Evolutionary conservation across 2,329 filamentous ascomycete species (phyloP), one percentile per base, ranked within the genome.

Genomic region (Nothomitra cinnamomea): DNA sequence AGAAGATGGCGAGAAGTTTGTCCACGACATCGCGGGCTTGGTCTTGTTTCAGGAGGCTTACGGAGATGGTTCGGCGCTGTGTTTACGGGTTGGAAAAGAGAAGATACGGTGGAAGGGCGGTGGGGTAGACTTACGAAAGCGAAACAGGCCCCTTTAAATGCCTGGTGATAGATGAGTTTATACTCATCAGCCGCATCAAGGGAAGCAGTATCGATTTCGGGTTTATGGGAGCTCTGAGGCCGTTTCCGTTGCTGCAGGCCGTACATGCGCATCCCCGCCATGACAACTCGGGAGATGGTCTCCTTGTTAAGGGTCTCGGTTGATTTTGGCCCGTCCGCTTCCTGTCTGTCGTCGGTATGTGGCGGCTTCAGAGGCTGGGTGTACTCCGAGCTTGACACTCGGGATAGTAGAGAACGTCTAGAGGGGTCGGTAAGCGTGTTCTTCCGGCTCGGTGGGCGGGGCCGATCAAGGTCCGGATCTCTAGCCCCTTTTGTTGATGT

Each of bases 241-340:
- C 52, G 54, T 67, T 71, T 42, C 64, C 60, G 62, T 49, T 49
- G 45, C 36, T 71, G 67, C 7, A 74, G 56, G 1, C 73, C 73
- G 56, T 74, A 67, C 56, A 76, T 66, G 1, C 73, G 70, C 72
- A 76, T 73, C 2, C 71, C 73, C 4, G 73, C 70, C 70, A 76
- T 72, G 22, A 75, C 69, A 3, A 73, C 64, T n/a, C 70, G 66
- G 0, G 70, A 70, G 2, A 76, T 62, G 1, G 68, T 61, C n/a
- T 72, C 70, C 56, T 74, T 75, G 60, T 76, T 76, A n/a, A 64
- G 58, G 2, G 62, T 62, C 52, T 70, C 66, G 1, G 61, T 63
- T 0, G 62, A 64, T 1, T 63, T 62, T 15, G 19, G 28, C 21
- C 47, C 47, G 24, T 67, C 65, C 50, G 61, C 60, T 3, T 69